phyloP scores from a whole-genome alignment of 768 basidiomycete species.

The Austroboletus eburneus region DNA sequence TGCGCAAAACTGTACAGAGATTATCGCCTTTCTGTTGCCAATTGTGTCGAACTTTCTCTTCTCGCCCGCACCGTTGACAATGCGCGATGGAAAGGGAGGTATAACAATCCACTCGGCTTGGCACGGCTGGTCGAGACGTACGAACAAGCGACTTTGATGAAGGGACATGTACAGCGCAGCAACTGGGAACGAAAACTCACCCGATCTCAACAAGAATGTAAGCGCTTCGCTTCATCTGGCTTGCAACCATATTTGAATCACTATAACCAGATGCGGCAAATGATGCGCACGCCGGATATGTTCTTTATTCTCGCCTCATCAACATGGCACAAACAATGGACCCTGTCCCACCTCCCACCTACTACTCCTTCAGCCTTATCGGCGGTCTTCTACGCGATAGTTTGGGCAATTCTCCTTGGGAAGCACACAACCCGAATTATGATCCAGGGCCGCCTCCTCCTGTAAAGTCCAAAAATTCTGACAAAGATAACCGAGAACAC shows the following conservation, averaged over 20 bases:
- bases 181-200: constrained; percentile 63
- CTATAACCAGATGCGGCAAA: constrained; percentile 57
- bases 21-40: constrained; percentile 38
- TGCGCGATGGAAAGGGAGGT: constrained; percentile 67
- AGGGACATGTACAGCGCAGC: constrained; percentile 58
- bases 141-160: constrained; percentile 45
- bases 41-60: constrained; percentile 65
- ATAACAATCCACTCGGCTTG: constrained; percentile 56
- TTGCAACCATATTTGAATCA: constrained; percentile 7
- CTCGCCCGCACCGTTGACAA: constrained; percentile 71
- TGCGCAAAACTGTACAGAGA: constrained; percentile 58
- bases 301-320: constrained; percentile 45
- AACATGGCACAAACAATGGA: constrained; percentile 39
- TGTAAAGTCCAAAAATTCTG: constrained; percentile 31
- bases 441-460: constrained; percentile 68
- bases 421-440: constrained; percentile 58
- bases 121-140: constrained; percentile 64
- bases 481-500: constrained; percentile 2
- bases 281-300: constrained; percentile 64
- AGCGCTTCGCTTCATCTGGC: constrained; percentile 17
- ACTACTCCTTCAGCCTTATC: constrained; percentile 56
- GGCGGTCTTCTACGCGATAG: constrained; percentile 44
- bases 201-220: constrained; percentile 55
- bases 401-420: constrained; percentile 40
- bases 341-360: constrained; percentile 32